A percentile compares a stretch with the other conserved stretches of the same genome.
phyloP scores from a whole-genome alignment of 2,329 filamentous ascomycete genomes.

The Rhynchosporium graminicola region DNA sequence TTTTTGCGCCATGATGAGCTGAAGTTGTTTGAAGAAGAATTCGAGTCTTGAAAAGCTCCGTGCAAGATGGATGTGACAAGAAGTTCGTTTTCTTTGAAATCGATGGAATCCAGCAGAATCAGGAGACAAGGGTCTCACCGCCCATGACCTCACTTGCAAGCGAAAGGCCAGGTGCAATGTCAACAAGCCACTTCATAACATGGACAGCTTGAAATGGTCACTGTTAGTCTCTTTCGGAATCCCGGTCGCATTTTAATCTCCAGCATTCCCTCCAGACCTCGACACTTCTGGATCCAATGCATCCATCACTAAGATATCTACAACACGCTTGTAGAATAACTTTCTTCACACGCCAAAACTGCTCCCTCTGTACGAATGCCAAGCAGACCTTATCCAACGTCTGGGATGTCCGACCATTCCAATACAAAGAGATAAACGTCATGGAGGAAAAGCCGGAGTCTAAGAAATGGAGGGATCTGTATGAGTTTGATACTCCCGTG shows the following conservation, averaged over 20 bases:
- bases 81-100: background rate
- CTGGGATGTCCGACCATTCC: slow-evolving; percentile 66
- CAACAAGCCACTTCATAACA: background rate
- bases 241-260: background rate
- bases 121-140: too few species aligned
- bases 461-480: slow-evolving; percentile 68
- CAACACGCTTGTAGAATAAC: slow-evolving; percentile 64
- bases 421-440: slow-evolving; percentile 69
- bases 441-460: slow-evolving; percentile 55
- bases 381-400: slow-evolving; percentile 68
- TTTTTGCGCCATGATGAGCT: slow-evolving; percentile 59
- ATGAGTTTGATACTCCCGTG: slow-evolving; percentile 81
- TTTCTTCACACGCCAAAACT: slow-evolving; percentile 72
- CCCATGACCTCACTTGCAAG: too few species aligned
- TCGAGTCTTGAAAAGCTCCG: too few species aligned
- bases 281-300: slow-evolving; percentile 47
- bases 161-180: background rate
- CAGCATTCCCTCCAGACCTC: background rate
- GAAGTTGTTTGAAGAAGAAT: background rate
- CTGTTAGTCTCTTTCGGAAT: background rate
- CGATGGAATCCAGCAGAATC: background rate
- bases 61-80: too few species aligned
- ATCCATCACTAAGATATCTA: slow-evolving; percentile 50
- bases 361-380: slow-evolving; percentile 69
- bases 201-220: slow-evolving; percentile 12